Evolutionary conservation across 768 basidiomycete genomes (phyloP).

Genomic region (Russula dissimulans): DNA sequence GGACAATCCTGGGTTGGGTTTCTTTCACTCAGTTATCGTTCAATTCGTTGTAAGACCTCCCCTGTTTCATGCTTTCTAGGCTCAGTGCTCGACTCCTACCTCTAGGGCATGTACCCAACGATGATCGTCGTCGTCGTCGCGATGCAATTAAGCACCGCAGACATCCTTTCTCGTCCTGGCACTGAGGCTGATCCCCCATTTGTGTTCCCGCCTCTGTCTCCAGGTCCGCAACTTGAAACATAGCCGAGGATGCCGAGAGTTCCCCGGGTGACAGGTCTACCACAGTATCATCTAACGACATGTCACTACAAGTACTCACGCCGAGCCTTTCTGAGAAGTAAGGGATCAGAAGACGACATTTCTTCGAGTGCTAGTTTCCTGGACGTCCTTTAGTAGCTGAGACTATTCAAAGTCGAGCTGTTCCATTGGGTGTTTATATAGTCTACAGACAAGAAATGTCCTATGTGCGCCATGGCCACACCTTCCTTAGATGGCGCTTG

Average conservation of each 20-base stretch:
- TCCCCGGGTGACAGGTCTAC: neutral
- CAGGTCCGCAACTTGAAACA: no score
- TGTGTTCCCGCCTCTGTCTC: neutral
- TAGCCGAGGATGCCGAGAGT: neutral
- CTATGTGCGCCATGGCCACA: no score
- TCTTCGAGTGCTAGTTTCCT: no score
- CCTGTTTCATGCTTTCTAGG: neutral
- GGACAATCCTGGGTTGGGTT: neutral
- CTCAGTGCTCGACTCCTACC: neutral
- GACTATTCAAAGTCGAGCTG: no score
- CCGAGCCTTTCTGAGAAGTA: no score
- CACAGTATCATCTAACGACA: no score
- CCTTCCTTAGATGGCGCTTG: no score
- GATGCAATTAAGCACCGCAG: slow-evolving; percentile 3
- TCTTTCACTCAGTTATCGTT: neutral
- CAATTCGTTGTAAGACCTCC: slow-evolving; percentile 5
- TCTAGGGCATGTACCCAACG: slow-evolving; percentile 8
- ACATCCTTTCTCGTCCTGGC: neutral
- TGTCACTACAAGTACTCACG: no score
- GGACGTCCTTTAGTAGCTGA: no score
- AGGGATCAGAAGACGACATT: no score
- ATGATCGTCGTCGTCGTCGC: slow-evolving; percentile 5
- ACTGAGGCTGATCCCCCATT: neutral
- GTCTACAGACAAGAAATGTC: no score
- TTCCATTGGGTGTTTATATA: no score